phyloP scores from a whole-genome alignment of 805 yeast genomes.

The Lipomyces anomalus region DNA sequence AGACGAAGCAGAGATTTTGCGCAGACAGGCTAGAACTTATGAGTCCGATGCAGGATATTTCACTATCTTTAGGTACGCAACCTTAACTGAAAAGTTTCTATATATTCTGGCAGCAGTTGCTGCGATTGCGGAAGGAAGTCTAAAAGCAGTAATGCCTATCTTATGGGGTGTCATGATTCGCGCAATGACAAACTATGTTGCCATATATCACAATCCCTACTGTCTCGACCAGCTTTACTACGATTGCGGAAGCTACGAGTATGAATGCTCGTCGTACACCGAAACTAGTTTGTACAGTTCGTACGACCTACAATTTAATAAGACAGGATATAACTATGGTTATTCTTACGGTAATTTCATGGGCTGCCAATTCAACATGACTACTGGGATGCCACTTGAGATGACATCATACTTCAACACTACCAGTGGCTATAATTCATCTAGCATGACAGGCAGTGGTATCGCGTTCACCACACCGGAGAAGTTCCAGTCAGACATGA shows the following conservation, averaged over 20 bases:
- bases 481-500: conserved; percentile 17
- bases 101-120: conserved; percentile 31
- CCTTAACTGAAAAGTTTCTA: conserved; percentile 28
- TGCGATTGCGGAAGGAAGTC: conserved; percentile 38
- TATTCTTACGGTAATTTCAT: too few relatives aligned
- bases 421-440: too few relatives aligned
- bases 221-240: neutral
- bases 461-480: conserved; percentile 12
- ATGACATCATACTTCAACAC: too few relatives aligned
- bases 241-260: neutral
- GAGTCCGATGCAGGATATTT: conserved; percentile 27
- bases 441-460: too few relatives aligned
- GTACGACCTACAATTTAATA: too few relatives aligned
- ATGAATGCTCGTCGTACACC: conserved; percentile 2
- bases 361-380: too few relatives aligned
- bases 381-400: too few relatives aligned
- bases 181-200: conserved; percentile 20
- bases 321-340: too few relatives aligned
- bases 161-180: neutral
- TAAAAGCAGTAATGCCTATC: conserved; percentile 32
- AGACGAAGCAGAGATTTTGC: conserved; percentile 33
- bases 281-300: too few relatives aligned
- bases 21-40: conserved; percentile 31
- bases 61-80: conserved; percentile 34
- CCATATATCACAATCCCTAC: neutral